Base-by-base conservation (phyloP, 1,284 basidiomycete genomes). In the Cryptococcus maquisensis region DNA sequence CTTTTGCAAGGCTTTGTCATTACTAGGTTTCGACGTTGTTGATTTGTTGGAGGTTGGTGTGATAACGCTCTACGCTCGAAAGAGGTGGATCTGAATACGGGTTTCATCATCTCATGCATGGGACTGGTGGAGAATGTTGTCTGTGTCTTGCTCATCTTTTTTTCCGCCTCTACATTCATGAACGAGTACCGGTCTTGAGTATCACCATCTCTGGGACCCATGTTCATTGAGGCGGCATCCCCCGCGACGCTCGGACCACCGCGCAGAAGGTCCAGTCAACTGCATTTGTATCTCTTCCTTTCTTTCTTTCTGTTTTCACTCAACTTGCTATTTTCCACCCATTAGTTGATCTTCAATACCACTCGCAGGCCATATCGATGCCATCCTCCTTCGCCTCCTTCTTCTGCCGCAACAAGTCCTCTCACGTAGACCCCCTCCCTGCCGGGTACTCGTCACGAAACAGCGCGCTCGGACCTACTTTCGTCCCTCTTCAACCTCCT, bases 121-220 rank as follows among this genome's bases (percentile, higher is more conserved):
- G 57, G 51, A 61, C 60, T 61, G 60, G 60, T 56, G 60, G 60
- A 58, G 55, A 24, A n/a, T n/a, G n/a, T n/a, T 23, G 1, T 16
- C 13, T 44, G 7, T 44, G 42, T 9, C 9, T 16, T 16, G 39
- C 9, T 40, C 39, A 5, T n/a, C n/a, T n/a, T n/a, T n/a, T n/a
- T n/a, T n/a, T n/a, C n/a, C n/a, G n/a, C n/a, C n/a, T 40, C 39
- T 20, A 40, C 10, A 32, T 40, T n/a, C 39, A 40, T 40, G 39
- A 16, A 16, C 39, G n/a, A 18, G n/a, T 40, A 16, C 39, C 28
- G 28, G 6, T 32, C 28, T 7, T 10, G 28, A 7, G 28, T 32
- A 32, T 32, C n/a, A n/a, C n/a, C n/a, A n/a, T n/a, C n/a, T n/a
- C n/a, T n/a, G n/a, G n/a, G n/a, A n/a, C n/a, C n/a, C n/a, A n/a